Base-by-base conservation (phyloP, 768 basidiomycete species). In the Brasilioporus rufonigricans region DNA sequence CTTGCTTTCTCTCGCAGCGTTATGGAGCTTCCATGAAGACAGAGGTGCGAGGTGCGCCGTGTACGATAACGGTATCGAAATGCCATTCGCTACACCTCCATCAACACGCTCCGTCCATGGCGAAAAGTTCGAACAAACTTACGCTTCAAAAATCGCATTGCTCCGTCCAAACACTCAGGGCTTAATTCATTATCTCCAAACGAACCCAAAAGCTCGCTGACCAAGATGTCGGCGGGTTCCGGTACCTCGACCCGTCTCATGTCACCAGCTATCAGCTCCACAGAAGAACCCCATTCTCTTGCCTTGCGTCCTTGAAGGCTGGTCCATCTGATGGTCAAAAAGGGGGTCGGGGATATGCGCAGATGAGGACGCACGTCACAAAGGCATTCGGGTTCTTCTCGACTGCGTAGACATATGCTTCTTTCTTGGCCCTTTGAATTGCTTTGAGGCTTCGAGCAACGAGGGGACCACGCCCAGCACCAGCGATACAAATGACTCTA, bases 101-200 rank as follows among this genome's bases (percentile, higher is more conserved):
- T 65, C 55, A 68, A 54, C 36, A 44, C 8, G n/a, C n/a, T 32
- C 32, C 19, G 26, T 41, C 55, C 54, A 36, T 16, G n/a, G 21
- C 43, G 44, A 35, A 33, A 29, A 47, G 13, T n/a, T 40, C 33
- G 8, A 40, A 49, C 39, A 32, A 9, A 58, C 65, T 40, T 52
- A 94, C 93, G 79, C 78, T 97, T 96, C 67, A 99, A 76, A 67
- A 93, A 95, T 45, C 96, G 78, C 83, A 89, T 84, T 10, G 93
- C 95, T 13, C 97, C 97, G 68, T 99, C 97, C 33, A 99, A 76
- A 72, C 97, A 99, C 71, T 99, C 97, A 0, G 97, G 97, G 66
- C 93, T 95, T 45, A 98, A 82, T 70, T 99, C 97, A 56, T 99
- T 99, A 72, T 99, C 97, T 2, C 96, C 97, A 74, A 99, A 98